phyloP scores from a whole-genome alignment of 345 rosid species.

The Pugionium dolabratum region DNA sequence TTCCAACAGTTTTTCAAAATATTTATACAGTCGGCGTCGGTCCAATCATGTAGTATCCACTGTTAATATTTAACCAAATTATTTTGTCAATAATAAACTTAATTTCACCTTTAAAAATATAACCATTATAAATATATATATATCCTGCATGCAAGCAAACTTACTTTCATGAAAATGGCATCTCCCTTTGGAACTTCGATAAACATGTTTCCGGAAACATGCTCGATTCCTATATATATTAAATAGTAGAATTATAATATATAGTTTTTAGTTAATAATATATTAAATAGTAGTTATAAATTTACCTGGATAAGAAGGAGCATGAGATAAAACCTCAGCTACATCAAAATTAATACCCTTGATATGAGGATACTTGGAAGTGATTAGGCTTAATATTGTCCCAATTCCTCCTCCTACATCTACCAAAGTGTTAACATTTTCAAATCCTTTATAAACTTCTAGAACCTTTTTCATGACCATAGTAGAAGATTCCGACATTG shows the following conservation, averaged over 20 bases:
- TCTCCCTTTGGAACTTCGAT: constrained; percentile 9
- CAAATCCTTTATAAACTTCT: constrained; percentile 57
- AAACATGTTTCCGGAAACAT: constrained; percentile 84
- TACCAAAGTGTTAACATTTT: constrained; percentile 45
- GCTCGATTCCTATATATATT: constrained; percentile 55
- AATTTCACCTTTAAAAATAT: not conserved
- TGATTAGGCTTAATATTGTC: constrained; percentile 42
- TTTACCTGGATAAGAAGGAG: constrained; percentile 36
- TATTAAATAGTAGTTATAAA: not conserved
- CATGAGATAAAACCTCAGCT: constrained; percentile 27
- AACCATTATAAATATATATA: not conserved
- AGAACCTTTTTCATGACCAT: constrained; percentile 49
- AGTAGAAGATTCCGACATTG: constrained; percentile 50
- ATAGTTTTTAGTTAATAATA: not conserved
- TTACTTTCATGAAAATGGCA: constrained; percentile 78
- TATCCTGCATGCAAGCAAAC: not conserved
- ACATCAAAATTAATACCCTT: constrained; percentile 54
- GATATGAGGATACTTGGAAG: constrained; percentile 52
- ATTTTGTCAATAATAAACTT: not conserved
- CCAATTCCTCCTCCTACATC: constrained; percentile 76
- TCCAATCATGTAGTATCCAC: constrained; percentile 53
- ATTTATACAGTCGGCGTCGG: constrained; percentile 45
- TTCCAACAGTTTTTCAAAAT: constrained; percentile 50
- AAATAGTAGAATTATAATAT: not conserved
- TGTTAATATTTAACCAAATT: not conserved